These are phyloP conservation scores for Xanthoconium separans DNA, from an alignment of 1,284 basidiomycete genomes.

Conservation along the genomic window DNA sequence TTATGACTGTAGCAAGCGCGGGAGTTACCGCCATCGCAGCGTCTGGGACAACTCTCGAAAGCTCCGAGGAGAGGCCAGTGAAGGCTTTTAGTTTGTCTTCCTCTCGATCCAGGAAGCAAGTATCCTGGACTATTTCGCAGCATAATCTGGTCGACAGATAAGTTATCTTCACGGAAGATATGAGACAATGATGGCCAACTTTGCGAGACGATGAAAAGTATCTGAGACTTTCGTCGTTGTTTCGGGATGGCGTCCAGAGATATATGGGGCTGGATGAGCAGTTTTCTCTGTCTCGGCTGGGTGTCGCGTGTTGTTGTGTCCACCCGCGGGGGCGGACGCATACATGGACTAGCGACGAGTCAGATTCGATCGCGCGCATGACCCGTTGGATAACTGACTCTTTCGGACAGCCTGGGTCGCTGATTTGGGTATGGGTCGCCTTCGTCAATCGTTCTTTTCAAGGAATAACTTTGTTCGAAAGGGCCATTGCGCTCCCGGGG, in stretches of 20 bases:
- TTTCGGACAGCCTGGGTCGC: constrained; percentile 28
- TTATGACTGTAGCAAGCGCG: constrained; percentile 43
- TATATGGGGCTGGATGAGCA: not conserved
- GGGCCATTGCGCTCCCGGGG: constrained; percentile 21
- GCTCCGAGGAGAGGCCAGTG: constrained; percentile 45
- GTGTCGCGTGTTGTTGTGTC: constrained; percentile 6
- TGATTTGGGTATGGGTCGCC: constrained; percentile 28
- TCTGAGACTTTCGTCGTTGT: constrained; percentile 17
- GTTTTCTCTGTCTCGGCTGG: constrained; percentile 9
- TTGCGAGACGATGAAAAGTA: constrained; percentile 39
- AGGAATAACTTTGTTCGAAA: constrained; percentile 16
- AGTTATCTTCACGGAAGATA: constrained; percentile 5
- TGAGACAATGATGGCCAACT: constrained; percentile 32
- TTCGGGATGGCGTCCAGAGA: constrained; percentile 7
- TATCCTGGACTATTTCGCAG: constrained; percentile 42
- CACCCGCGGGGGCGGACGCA: constrained; percentile 8
- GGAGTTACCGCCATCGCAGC: constrained; percentile 43
- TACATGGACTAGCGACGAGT: constrained; percentile 16
- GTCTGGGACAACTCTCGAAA: constrained; percentile 43
- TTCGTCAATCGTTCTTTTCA: constrained; percentile 32
- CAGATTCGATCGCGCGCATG: constrained; percentile 6
- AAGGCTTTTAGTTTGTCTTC: constrained; percentile 43
- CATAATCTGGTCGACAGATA: constrained; percentile 38
- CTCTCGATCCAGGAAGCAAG: constrained; percentile 41
- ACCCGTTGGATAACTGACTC: constrained; percentile 19